Conservation (phyloP, 2,329 filamentous ascomycete species). For the Ascocoryne sarcoides region DNA sequence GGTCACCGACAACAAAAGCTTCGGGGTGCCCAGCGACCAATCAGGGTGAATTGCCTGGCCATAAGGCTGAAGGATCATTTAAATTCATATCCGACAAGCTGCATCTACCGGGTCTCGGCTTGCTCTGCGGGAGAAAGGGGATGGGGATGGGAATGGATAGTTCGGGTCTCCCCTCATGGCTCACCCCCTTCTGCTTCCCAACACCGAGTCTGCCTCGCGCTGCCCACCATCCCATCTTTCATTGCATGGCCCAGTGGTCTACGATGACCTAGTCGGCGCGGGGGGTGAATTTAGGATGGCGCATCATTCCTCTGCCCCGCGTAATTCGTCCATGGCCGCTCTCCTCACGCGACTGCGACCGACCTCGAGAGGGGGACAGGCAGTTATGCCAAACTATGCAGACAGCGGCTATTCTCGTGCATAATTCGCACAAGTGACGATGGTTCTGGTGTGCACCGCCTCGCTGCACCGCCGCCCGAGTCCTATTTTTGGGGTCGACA, state of each 20-base stretch:
- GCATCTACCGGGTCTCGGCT: constrained; percentile 9
- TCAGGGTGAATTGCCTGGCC: constrained; percentile 8
- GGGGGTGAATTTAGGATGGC: neutral
- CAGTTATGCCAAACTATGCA: constrained; percentile 3
- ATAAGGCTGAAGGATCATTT: constrained; percentile 21
- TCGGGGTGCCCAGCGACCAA: constrained; percentile 8
- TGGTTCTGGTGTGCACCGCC: constrained; percentile 11
- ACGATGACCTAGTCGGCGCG: constrained; percentile 2
- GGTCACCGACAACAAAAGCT: constrained; percentile 10
- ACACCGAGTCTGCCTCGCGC: constrained; percentile 1
- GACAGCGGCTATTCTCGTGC: neutral
- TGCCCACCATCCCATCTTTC: neutral
- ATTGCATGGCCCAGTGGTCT: constrained; percentile 3
- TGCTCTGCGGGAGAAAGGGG: neutral
- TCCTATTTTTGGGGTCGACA: neutral
- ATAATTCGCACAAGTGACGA: constrained; percentile 3
- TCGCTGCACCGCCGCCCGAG: constrained; percentile 11
- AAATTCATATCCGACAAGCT: constrained; percentile 20
- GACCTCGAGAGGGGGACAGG: constrained; percentile 1
- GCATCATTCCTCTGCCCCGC: neutral
- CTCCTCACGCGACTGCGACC: constrained; percentile 1
- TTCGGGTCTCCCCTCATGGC: neutral
- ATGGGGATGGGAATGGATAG: neutral
- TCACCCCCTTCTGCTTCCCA: neutral
- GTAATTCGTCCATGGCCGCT: neutral